Evolutionary conservation across 441 rosid species (phyloP), one percentile per base, ranked within the genome.

Genomic region (Populus tomentosa): DNA sequence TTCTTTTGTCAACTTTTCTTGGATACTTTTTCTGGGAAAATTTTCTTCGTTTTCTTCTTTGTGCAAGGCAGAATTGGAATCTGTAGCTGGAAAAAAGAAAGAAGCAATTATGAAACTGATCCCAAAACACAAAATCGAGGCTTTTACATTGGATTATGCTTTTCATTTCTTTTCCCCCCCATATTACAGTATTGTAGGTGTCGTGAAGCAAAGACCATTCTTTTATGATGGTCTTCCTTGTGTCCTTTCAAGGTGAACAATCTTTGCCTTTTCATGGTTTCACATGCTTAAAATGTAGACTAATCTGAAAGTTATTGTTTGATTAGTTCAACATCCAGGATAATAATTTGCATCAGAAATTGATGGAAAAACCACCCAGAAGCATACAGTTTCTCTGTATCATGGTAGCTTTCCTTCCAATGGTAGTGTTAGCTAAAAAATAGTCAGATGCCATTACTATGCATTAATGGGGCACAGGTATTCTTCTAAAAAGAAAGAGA

Each of bases 21-120:
- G 75, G 82, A 81, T 84, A 80, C 61, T 78, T 74, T 81, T 65
- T 59, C 73, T 78, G 62, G 85, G 79, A 72, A 70, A 70, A 67
- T 80, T 80, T 20, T 23, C 46, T 74, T 62, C 38, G 23, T 32
- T 76, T 82, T 65, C 73, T 81, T 81, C 73, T 10, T 70, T 79
- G 53, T 66, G 73, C 18, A 80, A 80, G 79, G 78, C 62, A 80
- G 78, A 82, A 85, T 77, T 85, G 75, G 78, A 69, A 64, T 73
- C 53, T 86, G 82, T 80, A 73, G 86, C 56, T 68, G 1, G 32
- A 71, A 79, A 78, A 78, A 65, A 16, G 76, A 65, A 76, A 71
- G 21, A 24, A 59, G 67, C 23, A 62, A 68, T 42, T 28, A 30
- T 30, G 32, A 30, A 30, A 3, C 32, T 30, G 32, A 16, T 56